Base-by-base conservation (phyloP, 2,329 filamentous ascomycete genomes). In the Monosporascus cannonballus region DNA sequence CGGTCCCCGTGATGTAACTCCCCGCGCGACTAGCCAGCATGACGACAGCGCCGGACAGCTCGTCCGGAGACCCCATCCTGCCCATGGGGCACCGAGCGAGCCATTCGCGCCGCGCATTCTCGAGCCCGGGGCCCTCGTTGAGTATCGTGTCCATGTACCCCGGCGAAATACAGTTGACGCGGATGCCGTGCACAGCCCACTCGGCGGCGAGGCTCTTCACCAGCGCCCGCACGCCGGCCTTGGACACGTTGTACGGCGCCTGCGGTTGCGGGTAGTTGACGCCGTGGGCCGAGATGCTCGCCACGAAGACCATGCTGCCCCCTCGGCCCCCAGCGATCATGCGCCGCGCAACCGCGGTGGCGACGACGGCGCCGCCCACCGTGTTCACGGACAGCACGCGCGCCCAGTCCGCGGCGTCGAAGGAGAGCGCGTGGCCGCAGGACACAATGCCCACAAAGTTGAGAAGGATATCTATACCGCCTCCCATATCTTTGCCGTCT, bases 141-240 rank as follows among this genome's bases (percentile, higher is more conserved):
- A 91, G 69, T 14, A 89, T 80, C 0, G 86, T 90, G 61, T 89
- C 86, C 83, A 90, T 89, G 60, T 91, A 91, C 0, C 87, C 87
- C 0, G 88, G 88, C 39, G 78, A 83, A 45, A 92, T 76, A 18
- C 76, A 81, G 60, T 92, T 91, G 5, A 87, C 83, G 3, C 85
- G 71, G 55, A 92, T 88, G 0, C 88, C 87, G 64, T 85, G 78
- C 1, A 73, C 69, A 1, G 84, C 84, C 87, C 87, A 91, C 67
- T 92, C 88, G 0, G 84, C 86, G 0, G 87, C 87, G 17, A 91
- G 69, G 37, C 76, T 84, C 57, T 77, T 81, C 48, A 81, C 84
- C 59, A 90, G 66, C 49, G 81, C 78, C 30, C 87, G 60, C 1
- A 91, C 67, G 0, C 80, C 86, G 0, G 85, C 81, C 67, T 92